Evolutionary conservation across 192 early-diverging fungal genomes (phyloP), one percentile per base, ranked within the genome.

Genomic region (Backusella tuberculispora): DNA sequence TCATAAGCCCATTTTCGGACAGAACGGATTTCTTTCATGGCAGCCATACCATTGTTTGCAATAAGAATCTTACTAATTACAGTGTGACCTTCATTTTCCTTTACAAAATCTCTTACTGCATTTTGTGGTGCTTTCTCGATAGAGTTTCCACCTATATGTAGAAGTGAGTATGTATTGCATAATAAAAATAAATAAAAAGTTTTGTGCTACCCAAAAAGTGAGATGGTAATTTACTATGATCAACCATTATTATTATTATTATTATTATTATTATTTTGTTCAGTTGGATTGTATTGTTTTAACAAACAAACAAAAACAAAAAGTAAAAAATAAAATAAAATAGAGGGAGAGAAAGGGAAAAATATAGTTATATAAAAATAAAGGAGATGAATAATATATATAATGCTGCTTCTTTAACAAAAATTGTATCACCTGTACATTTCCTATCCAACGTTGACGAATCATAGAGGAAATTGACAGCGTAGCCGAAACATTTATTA

Each of bases 11-110:
- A 99, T 83, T 97, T 93, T 73, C 96, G 93, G 41, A 99, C 92
- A 6, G 96, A 98, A 42, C 97, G 90, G 77, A 99, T 99, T 87
- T 96, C 95, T 79, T 99, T 99, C 75, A 99, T 96, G 64, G 97
- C 97, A 0, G 97, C 97, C 82, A 99, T 98, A 74, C 97, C 97
- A 87, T 98, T 98, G 90, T 99, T 99, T 73, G 97, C 97, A 80
- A 99, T 96, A 45, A 99, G 89, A 26, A 99, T 92, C 76, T 95
- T 95, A 38, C 91, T 94, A 77, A 99, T 98, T 24, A 95, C 91
- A 50, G 92, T 93, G 79, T 94, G 93, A 29, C 94, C 94, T 71
- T 87, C 88, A 74, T 91, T 78, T 72, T 88, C 87, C 81, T 87
- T 85, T 65, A 94, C 92, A 84, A 92, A 94, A 63, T 94, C 91